Evolutionary conservation across 805 yeast genomes (phyloP).

Genomic region (Saccharomycopsis lassenensis): DNA sequence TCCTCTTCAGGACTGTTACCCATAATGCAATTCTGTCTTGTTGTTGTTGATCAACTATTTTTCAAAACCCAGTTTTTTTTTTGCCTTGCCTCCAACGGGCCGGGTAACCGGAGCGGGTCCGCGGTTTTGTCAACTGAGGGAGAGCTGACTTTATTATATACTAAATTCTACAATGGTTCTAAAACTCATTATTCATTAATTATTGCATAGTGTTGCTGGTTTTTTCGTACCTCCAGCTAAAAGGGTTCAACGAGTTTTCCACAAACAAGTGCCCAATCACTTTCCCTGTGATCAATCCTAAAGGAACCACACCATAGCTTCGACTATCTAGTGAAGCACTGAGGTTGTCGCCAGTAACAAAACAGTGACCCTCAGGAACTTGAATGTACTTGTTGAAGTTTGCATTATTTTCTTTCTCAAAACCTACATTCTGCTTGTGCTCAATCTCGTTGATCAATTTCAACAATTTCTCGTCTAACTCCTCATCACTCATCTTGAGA

Average conservation of each 20-base stretch:
- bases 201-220: slow-evolving; percentile 44
- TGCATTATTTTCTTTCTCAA: slow-evolving; percentile 15
- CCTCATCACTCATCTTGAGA: slow-evolving; percentile 1
- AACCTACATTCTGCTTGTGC: slow-evolving; percentile 4
- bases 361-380: slow-evolving; percentile 91
- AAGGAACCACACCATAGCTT: slow-evolving; percentile 79
- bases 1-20: too few species aligned
- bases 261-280: slow-evolving; percentile 61
- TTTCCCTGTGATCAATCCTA: slow-evolving; percentile 82
- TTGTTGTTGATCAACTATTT: too few species aligned
- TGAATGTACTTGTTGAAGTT: slow-evolving; percentile 40
- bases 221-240: slow-evolving; percentile 42
- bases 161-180: too few species aligned
- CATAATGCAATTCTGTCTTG: too few species aligned
- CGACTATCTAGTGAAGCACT: slow-evolving; percentile 83
- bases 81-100: too few species aligned
- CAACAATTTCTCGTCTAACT: neutral
- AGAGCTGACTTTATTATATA: too few species aligned
- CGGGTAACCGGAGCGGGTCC: too few species aligned
- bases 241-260: slow-evolving; percentile 32
- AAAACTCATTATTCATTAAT: too few species aligned
- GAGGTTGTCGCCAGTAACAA: slow-evolving; percentile 95
- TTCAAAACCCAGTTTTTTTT: too few species aligned
- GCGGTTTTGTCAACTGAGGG: too few species aligned
- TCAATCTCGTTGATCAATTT: slow-evolving; percentile 1